Conservation (phyloP, 305 asterid species). For the Plantago lanceolata region DNA sequence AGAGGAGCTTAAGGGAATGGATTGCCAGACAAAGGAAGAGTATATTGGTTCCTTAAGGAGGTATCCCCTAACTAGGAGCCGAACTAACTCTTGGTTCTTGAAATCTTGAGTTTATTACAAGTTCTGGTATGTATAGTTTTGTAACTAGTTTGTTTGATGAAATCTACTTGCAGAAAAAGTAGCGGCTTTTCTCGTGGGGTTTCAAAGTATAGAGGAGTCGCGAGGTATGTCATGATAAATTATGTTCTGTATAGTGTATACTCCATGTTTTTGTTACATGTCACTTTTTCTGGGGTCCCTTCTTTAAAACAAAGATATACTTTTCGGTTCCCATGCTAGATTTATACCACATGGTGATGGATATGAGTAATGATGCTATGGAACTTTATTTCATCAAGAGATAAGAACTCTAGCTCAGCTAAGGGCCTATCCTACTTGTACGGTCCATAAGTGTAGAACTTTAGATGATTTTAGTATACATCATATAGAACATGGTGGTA, state of each 20-base stretch:
- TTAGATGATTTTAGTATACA: no score
- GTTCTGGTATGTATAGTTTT: not conserved
- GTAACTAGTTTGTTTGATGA: not conserved
- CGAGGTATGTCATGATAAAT: constrained; percentile 45
- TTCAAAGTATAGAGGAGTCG: constrained; percentile 91
- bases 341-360: no score
- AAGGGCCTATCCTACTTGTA: not conserved
- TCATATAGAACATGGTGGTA: no score
- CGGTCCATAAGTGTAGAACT: not conserved
- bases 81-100: not conserved
- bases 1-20: constrained; percentile 77
- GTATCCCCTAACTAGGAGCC: constrained; percentile 21
- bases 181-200: constrained; percentile 98
- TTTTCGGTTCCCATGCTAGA: no score
- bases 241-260: not conserved
- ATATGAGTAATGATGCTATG: not conserved
- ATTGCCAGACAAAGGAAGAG: constrained; percentile 71
- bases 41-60: constrained; percentile 80
- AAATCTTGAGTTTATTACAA: not conserved
- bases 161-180: constrained; percentile 58
- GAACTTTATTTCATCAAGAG: no score
- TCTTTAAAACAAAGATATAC: no score
- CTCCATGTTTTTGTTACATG: not conserved
- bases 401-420: not conserved
- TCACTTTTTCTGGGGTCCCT: not conserved